These are phyloP conservation scores for Naganishia onofrii DNA, from an alignment of 768 basidiomycete genomes.

Conservation along the genomic window DNA sequence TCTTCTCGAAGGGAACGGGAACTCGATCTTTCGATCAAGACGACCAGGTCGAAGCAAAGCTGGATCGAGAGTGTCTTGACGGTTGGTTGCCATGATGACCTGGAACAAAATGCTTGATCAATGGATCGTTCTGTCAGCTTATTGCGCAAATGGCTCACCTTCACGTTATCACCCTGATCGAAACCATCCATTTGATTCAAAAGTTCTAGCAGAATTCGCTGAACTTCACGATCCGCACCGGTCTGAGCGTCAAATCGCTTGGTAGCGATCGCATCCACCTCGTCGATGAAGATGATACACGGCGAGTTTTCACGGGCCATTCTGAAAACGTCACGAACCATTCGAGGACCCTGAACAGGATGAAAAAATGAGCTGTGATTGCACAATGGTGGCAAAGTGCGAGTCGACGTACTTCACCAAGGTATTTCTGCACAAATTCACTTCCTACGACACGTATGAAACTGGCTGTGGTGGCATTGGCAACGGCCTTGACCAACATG, in stretches of 20 bases:
- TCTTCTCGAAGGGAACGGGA: constrained; percentile 86
- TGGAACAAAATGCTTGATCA: constrained; percentile 47
- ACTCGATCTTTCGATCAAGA: constrained; percentile 97
- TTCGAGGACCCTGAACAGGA: constrained; percentile 71
- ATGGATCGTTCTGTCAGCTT: background rate
- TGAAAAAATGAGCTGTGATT: background rate
- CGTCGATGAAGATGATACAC: constrained; percentile 98
- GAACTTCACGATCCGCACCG: constrained; percentile 96
- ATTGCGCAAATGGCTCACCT: constrained; percentile 58
- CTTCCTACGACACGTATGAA: constrained; percentile 98
- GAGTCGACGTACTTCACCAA: constrained; percentile 66
- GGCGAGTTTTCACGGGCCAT: constrained; percentile 95
- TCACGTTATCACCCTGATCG: constrained; percentile 97
- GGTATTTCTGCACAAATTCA: constrained; percentile 99
- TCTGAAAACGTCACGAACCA: constrained; percentile 99
- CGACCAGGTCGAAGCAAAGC: constrained; percentile 95
- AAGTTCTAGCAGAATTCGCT: constrained; percentile 93
- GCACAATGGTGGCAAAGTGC: too few relatives aligned
- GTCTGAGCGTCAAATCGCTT: constrained; percentile 99
- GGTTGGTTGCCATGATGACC: constrained; percentile 99
- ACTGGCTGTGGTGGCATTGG: constrained; percentile 90
- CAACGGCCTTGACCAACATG: constrained; percentile 99
- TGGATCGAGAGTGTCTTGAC: constrained; percentile 95
- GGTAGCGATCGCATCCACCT: constrained; percentile 89
- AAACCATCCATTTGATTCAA: constrained; percentile 99